phyloP scores from a whole-genome alignment of 2,329 filamentous ascomycete genomes.

The Pezicula radicicola region DNA sequence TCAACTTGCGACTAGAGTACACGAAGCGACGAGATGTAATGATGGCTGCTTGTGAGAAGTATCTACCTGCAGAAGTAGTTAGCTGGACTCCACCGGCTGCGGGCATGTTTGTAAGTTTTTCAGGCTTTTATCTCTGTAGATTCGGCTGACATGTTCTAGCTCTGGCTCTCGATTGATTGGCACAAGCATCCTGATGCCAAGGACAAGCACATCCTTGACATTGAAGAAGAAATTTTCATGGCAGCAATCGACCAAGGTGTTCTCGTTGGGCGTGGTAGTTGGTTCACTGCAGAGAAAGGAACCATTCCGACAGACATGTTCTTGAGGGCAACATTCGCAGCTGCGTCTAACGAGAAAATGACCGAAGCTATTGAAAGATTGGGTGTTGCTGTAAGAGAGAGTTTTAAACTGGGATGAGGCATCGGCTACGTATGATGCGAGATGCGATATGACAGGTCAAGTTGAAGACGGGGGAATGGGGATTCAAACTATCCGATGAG shows the following conservation, averaged over 20 bases:
- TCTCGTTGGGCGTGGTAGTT: constrained; percentile 77
- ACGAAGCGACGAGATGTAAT: constrained; percentile 75
- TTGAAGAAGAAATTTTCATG: constrained; percentile 25
- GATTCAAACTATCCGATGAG: no score
- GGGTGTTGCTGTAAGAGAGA: constrained; percentile 64
- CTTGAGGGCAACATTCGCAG: constrained; percentile 84
- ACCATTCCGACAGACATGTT: constrained; percentile 50
- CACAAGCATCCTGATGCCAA: background rate
- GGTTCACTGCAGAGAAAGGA: constrained; percentile 76
- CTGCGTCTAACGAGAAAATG: constrained; percentile 68
- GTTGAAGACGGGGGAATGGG: no score
- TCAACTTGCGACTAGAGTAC: constrained; percentile 78
- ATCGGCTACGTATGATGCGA: no score
- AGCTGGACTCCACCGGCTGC: constrained; percentile 77
- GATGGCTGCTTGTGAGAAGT: constrained; percentile 74
- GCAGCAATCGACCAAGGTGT: constrained; percentile 71
- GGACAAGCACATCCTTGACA: background rate
- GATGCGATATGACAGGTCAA: no score
- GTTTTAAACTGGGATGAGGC: constrained; percentile 37
- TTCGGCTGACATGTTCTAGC: background rate
- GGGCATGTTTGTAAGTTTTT: constrained; percentile 84
- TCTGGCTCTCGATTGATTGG: background rate
- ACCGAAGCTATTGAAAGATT: constrained; percentile 68
- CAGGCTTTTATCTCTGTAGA: background rate
- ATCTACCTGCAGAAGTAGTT: constrained; percentile 71